Percentiles rank a stretch among this genome's conserved stretches.
Evolutionary conservation across 768 basidiomycete genomes (phyloP).

Genomic region (Termitomyces sp.): DNA sequence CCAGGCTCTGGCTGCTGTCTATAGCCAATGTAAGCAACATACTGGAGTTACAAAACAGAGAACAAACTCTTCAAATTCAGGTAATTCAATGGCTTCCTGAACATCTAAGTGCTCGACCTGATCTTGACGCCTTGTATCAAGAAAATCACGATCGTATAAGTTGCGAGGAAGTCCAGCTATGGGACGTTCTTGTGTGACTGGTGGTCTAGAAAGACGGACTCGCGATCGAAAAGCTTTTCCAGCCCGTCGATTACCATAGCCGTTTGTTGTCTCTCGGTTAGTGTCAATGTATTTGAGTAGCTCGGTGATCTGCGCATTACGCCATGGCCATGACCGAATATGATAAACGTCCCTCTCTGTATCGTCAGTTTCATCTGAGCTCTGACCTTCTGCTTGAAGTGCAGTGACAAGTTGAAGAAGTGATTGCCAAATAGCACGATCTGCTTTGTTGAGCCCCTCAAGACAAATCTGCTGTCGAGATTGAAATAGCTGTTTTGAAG

Average conservation of each 20-base stretch:
- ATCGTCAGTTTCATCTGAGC: background rate
- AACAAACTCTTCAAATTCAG: background rate
- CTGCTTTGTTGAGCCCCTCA: background rate
- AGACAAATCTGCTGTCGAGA: background rate
- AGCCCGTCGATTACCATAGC: too few species aligned
- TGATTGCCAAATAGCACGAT: background rate
- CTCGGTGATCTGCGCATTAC: background rate
- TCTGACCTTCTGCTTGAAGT: background rate
- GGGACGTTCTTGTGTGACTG: background rate
- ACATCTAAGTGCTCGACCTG: background rate
- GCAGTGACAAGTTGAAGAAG: background rate
- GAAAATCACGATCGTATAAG: background rate
- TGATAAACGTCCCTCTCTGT: background rate
- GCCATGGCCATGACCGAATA: background rate
- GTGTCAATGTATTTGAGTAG: background rate
- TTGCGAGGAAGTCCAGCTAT: background rate
- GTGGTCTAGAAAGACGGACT: too few species aligned
- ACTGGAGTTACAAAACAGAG: background rate
- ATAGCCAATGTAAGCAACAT: background rate
- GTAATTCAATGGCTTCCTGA: background rate
- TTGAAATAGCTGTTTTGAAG: background rate
- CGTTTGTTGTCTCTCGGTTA: too few species aligned
- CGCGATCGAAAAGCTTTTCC: too few species aligned
- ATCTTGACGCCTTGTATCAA: background rate
- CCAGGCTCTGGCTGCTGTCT: background rate